Percentiles rank a stretch among this genome's conserved stretches.
These are phyloP conservation scores for Aspergillus unguis DNA, from an alignment of 2,329 filamentous ascomycete genomes.

Conservation along the genomic window DNA sequence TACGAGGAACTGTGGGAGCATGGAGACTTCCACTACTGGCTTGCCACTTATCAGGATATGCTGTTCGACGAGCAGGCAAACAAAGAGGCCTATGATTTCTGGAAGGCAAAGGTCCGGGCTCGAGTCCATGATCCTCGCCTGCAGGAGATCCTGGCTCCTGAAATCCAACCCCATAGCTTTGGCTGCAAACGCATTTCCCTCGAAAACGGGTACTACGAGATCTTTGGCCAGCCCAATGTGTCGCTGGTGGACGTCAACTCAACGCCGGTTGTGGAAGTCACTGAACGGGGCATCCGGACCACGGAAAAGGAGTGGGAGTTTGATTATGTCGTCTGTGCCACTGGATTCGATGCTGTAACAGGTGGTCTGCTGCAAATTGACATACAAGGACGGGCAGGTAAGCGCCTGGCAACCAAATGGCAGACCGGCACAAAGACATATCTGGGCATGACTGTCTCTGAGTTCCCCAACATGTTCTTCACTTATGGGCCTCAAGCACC, in stretches of 20 bases:
- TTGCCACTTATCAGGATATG: conserved; percentile 54
- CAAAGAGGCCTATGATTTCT: conserved; percentile 53
- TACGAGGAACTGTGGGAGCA: conserved; percentile 50
- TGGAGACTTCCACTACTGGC: conserved; percentile 57
- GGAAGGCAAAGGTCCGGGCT: conserved; percentile 50
- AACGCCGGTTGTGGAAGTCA: conserved; percentile 43
- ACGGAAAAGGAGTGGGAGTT: conserved; percentile 21
- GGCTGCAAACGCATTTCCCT: conserved; percentile 51
- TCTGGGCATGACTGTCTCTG: conserved; percentile 40
- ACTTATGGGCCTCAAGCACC: conserved; percentile 57
- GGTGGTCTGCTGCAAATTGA: conserved; percentile 34
- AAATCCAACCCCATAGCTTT: conserved; percentile 53
- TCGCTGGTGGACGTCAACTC: conserved; percentile 39
- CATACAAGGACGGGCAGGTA: conserved; percentile 27
- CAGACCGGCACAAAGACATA: conserved; percentile 30
- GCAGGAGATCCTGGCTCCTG: conserved; percentile 52
- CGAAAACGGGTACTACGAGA: conserved; percentile 51
- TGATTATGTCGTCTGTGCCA: not conserved
- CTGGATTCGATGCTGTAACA: conserved; percentile 2
- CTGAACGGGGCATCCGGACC: conserved; percentile 38
- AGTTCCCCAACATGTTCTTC: conserved; percentile 52
- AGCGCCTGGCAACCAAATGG: conserved; percentile 35
- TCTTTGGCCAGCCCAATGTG: conserved; percentile 47
- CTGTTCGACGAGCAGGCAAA: conserved; percentile 50
- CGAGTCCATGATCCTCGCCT: conserved; percentile 51